A percentile compares a stretch with the other conserved stretches of the same genome.
Evolutionary conservation across 768 basidiomycete species (phyloP).

Genomic region (Pholiota conissans): DNA sequence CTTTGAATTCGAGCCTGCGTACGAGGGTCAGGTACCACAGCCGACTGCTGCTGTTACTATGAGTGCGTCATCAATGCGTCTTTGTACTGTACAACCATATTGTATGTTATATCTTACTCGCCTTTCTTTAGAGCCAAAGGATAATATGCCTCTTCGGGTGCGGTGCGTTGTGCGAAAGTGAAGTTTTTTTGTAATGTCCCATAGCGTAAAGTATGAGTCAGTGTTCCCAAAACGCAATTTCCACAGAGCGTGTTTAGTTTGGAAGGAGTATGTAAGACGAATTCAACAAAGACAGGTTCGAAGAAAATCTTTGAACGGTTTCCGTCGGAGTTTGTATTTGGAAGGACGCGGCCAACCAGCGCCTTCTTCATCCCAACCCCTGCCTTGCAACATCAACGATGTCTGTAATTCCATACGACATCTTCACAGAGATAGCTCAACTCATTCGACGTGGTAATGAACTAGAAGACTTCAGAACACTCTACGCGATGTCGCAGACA

Average conservation of each 20-base stretch:
- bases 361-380: too few species aligned
- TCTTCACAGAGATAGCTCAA: not conserved
- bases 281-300: too few species aligned
- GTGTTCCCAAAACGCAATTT: too few species aligned
- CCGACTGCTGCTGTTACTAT: conserved; percentile 42
- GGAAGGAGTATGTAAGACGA: too few species aligned
- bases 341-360: too few species aligned
- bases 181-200: not conserved
- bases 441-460: not conserved
- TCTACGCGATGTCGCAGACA: not conserved
- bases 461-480: not conserved
- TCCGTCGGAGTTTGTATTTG: too few species aligned
- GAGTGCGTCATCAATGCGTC: conserved; percentile 36
- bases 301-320: too few species aligned
- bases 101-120: not conserved
- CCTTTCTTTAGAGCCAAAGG: conserved; percentile 29
- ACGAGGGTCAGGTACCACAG: conserved; percentile 31
- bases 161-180: conserved; percentile 9
- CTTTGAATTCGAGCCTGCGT: conserved; percentile 42
- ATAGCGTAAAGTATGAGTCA: too few species aligned
- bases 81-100: not conserved
- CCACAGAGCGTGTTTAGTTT: too few species aligned
- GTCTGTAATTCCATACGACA: not conserved
- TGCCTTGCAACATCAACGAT: too few species aligned
- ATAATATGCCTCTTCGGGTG: conserved; percentile 36